Base-by-base conservation (phyloP, 1,284 basidiomycete genomes). In the Microbotryum silenes-acaulis region DNA sequence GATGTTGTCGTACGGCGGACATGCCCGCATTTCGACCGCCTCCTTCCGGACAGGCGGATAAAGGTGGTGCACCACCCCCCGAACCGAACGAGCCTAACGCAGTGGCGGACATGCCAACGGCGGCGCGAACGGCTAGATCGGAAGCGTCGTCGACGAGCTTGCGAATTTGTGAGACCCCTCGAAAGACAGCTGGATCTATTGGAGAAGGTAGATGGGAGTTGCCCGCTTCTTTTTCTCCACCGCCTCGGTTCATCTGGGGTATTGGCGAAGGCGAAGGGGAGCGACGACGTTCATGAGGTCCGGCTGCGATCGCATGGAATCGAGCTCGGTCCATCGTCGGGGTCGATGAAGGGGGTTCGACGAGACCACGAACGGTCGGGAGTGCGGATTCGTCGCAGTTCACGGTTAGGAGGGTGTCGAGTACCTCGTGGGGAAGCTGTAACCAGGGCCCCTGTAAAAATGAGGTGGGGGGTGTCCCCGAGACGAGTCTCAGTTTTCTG, bases 121-220 rank as follows among this genome's bases (percentile, higher is more conserved):
- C 82, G 20, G 88, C 88, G 46, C 88, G 83, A 6, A 90, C 85
- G 16, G 85, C 86, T 7, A 90, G 79, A 71, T 88, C 88, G 0
- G 88, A 82, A 1, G 88, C 88, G 71, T 89, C 88, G 73, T 91
- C 88, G 64, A 91, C 87, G 44, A 89, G 81, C 54, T 82, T 77
- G 29, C 88, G 82, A 59, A 90, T 88, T 33, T 80, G 78, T 0
- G 82, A 79, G 31, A 89, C 84, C 55, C 81, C 85, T 33, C 83
- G 81, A 70, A 91, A 88, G 2, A 88, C 86, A 50, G 86, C 87
- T 1, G 88, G 87, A 71, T 90, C 88, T 56, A 91, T 87, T 20
- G 87, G 88, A 0, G 87, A 87, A 0, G 88, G 88, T 45, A 63
- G 42, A 56, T 68, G 62, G 60, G 37, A 42, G 16, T 12, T 18